phyloP scores from a whole-genome alignment of 768 basidiomycete genomes.

The Artomyces pyxidatus region DNA sequence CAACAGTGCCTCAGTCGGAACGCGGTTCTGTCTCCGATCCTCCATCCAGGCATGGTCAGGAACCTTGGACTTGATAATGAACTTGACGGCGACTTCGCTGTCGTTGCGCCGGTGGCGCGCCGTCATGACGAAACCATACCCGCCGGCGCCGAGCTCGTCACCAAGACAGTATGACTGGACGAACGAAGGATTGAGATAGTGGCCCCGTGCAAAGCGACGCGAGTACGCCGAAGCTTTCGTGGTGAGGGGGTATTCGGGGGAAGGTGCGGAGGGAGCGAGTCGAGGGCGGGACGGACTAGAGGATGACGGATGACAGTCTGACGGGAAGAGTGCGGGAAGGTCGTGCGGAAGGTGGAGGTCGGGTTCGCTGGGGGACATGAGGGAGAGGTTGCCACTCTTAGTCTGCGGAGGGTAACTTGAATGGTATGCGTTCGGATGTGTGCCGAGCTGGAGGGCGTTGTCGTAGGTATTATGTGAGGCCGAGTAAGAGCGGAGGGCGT shows the following conservation, averaged over 20 bases:
- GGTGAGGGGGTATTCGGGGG: conserved; percentile 6
- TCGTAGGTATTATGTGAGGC: conserved; percentile 2
- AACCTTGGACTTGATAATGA: conserved; percentile 75
- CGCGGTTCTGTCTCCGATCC: conserved; percentile 47
- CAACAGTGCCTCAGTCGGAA: conserved; percentile 80
- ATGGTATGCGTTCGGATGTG: background rate
- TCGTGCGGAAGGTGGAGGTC: background rate
- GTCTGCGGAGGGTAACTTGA: conserved; percentile 2
- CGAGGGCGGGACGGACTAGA: conserved; percentile 4
- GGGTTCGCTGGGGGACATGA: conserved; percentile 1
- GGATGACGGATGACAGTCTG: background rate
- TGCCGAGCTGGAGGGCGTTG: conserved; percentile 14
- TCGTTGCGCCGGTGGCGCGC: conserved; percentile 54
- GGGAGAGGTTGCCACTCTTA: conserved; percentile 4
- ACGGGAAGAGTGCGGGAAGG: conserved; percentile 3
- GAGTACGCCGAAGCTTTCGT: conserved; percentile 30
- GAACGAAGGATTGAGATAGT: conserved; percentile 54
- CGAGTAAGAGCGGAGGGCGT: background rate
- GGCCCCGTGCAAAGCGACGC: conserved; percentile 50
- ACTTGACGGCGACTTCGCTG: conserved; percentile 86
- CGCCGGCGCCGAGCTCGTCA: conserved; percentile 83
- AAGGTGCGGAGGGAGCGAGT: background rate
- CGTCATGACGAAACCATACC: conserved; percentile 93
- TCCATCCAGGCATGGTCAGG: conserved; percentile 55
- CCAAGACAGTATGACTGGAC: conserved; percentile 50